phyloP scores from a whole-genome alignment of 805 yeast species.

The Wickerhamomyces subpelliculosus region DNA sequence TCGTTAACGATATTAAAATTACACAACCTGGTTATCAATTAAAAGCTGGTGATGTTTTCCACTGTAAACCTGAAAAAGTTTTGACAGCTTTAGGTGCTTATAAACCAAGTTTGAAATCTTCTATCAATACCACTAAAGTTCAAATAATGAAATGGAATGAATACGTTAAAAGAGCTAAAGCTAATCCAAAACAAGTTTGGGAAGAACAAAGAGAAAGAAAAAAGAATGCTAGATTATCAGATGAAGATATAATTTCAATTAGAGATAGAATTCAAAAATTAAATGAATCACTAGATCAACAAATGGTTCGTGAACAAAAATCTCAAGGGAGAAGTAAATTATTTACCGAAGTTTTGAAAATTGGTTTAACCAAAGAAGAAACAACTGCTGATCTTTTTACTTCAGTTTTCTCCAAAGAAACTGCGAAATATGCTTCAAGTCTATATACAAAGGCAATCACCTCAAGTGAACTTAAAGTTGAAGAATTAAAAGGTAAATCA shows the following conservation, averaged over 20 bases:
- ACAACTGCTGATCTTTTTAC: too few species aligned
- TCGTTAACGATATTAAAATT: constrained; percentile 77
- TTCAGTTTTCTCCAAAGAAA: too few species aligned
- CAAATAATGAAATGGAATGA: constrained; percentile 75
- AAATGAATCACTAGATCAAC: constrained; percentile 11
- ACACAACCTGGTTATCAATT: constrained; percentile 74
- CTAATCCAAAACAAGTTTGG: constrained; percentile 37
- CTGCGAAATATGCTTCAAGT: too few species aligned
- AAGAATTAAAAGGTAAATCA: too few species aligned
- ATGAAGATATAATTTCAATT: constrained; percentile 13
- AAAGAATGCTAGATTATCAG: constrained; percentile 23
- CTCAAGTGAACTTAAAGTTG: too few species aligned
- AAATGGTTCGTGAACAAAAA: background rate
- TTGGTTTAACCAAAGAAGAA: too few species aligned
- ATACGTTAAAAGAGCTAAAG: constrained; percentile 50
- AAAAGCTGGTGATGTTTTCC: constrained; percentile 79
- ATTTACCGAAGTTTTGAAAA: too few species aligned
- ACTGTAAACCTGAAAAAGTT: constrained; percentile 81
- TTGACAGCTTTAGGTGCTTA: constrained; percentile 76
- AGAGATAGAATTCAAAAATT: constrained; percentile 9
- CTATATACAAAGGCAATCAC: too few species aligned
- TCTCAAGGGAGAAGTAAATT: too few species aligned
- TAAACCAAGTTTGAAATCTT: constrained; percentile 68
- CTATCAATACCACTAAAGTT: constrained; percentile 60
- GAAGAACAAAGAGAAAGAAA: constrained; percentile 26